A percentile compares a stretch with the other conserved stretches of the same genome.
These are phyloP conservation scores for Paspalum notatum DNA, from an alignment of 176 grass and related monocot genomes.

Conservation along the genomic window DNA sequence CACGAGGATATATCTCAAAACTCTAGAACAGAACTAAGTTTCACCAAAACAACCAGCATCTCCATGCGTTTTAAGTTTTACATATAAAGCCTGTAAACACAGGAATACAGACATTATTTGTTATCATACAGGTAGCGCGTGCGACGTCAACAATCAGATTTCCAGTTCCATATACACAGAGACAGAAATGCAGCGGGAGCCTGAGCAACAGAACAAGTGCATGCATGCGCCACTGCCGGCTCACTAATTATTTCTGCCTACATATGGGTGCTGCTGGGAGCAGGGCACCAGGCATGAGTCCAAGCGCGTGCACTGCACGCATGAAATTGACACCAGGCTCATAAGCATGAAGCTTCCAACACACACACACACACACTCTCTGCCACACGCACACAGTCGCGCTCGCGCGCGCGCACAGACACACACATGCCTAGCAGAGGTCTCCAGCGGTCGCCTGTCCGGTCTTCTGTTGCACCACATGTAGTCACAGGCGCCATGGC, in stretches of 20 bases:
- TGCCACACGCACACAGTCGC: not conserved
- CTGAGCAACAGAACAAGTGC: constrained; percentile 40
- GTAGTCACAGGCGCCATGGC: constrained; percentile 37
- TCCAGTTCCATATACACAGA: constrained; percentile 26
- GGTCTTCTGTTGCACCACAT: constrained; percentile 40
- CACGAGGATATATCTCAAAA: not conserved
- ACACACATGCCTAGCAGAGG: not conserved
- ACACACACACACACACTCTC: constrained; percentile 27
- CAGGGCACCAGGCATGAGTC: constrained; percentile 44
- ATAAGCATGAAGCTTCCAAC: constrained; percentile 68
- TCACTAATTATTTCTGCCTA: constrained; percentile 43
- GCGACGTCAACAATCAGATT: constrained; percentile 10
- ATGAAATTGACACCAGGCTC: constrained; percentile 57
- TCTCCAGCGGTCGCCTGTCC: constrained; percentile 4
- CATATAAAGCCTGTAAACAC: not conserved
- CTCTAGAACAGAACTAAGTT: not conserved
- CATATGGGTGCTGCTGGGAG: constrained; percentile 25
- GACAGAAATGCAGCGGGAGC: constrained; percentile 29
- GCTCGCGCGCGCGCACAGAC: not conserved
- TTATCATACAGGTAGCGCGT: not conserved
- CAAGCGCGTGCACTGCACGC: constrained; percentile 56
- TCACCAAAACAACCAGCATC: not conserved
- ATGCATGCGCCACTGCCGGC: constrained; percentile 41
- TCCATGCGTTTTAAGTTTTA: constrained; percentile 9
- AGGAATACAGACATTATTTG: not conserved